Base-by-base conservation (phyloP, 2,329 filamentous ascomycete species). In the Onygena corvina region DNA sequence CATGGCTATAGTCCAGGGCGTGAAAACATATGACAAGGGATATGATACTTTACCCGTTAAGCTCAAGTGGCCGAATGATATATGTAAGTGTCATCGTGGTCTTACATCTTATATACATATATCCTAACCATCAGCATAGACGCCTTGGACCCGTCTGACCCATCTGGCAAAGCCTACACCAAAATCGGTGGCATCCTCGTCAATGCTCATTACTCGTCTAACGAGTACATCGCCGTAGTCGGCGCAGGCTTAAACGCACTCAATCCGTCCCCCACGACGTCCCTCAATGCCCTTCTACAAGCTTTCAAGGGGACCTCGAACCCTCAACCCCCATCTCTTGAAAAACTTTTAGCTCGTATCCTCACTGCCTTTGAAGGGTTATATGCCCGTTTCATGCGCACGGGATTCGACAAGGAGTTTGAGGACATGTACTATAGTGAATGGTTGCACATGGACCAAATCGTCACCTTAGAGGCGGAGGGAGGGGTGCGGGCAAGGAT, bases 1-100 rank as follows among this genome's bases (percentile, higher is more conserved):
- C 0, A 78, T 98, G 40, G 89, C 92, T 34, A 84, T 90, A 35
- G 83, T 93, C 2, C 78, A 86, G 53, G 90, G 86, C 0, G 81
- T 96, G 54, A 82, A 85, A 54, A 76, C 74, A 21, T 96, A 96
- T 61, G 87, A 83, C 45, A 67, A 67, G 2, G 86, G 82, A 5
- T 96, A 93, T 64, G 73, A 78, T 4, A 72, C 79, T 0, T 65
- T 96, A 3, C 85, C 86, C 0, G 75, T 98, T 34, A 88, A 85
- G 62, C 69, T 98, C 27, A 98, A 98, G 66, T 98, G 92, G 92
- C 92, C 92, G 8, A 98, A 98, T 60, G 92, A 98, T 61, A 86
- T 98, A 49, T 90, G 80, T 81, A 66, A 64, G 74, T 66, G 25
- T 71, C 71, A 2, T 5, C 23, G 12, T 34, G 25, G 27, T 14